Evolutionary conservation across 2,329 filamentous ascomycete species (phyloP).

Genomic region (Nemania sp.): DNA sequence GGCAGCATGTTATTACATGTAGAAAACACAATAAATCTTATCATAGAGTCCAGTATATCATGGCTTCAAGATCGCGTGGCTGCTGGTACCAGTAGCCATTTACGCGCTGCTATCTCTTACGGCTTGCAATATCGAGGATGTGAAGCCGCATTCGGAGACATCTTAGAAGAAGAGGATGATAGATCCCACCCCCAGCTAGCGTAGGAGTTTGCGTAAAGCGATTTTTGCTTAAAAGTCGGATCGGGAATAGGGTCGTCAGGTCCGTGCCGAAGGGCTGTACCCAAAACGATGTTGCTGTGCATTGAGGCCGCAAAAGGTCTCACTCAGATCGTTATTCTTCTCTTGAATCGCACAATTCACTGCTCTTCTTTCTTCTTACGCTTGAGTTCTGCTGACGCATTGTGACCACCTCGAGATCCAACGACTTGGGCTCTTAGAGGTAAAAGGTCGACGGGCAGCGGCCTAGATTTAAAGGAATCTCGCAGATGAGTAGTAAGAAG

Average conservation of each 20-base stretch:
- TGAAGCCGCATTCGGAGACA: no score
- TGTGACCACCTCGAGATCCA: constrained; percentile 46
- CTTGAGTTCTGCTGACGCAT: constrained; percentile 49
- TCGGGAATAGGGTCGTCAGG: constrained; percentile 53
- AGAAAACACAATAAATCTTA: no score
- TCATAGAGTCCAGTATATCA: no score
- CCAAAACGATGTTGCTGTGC: constrained; percentile 53
- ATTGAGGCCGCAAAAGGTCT: constrained; percentile 59
- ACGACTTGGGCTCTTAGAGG: constrained; percentile 45
- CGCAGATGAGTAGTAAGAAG: constrained; percentile 47
- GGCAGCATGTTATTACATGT: no score
- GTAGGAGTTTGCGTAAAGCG: constrained; percentile 37
- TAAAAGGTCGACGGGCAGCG: constrained; percentile 39
- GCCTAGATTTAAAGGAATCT: constrained; percentile 51
- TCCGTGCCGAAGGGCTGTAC: constrained; percentile 41
- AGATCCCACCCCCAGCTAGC: constrained; percentile 37
- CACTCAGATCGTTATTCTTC: constrained; percentile 51
- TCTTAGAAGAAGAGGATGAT: no score
- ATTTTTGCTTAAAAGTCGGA: constrained; percentile 28
- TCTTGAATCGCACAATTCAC: constrained; percentile 49
- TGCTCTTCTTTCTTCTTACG: constrained; percentile 42
- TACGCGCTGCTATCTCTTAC: no score
- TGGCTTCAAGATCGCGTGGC: no score
- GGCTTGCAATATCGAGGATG: no score
- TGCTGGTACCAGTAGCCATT: no score